Evolutionary conservation across 208 protist genomes (phyloP).

Genomic region (Trypanosoma boissoni): DNA sequence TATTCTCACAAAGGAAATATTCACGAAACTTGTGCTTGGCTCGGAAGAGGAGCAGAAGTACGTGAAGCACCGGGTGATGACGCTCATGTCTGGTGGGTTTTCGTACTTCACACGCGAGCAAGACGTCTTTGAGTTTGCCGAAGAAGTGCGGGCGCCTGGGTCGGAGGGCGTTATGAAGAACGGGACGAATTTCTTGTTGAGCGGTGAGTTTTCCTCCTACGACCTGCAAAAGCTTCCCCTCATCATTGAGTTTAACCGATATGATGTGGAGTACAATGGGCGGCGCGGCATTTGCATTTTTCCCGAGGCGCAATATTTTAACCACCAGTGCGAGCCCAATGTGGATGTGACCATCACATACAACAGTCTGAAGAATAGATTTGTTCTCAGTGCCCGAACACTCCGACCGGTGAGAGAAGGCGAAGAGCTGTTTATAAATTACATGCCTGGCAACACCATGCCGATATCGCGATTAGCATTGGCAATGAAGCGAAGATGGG

Average conservation of each 20-base stretch:
- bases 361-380: conserved; percentile 72
- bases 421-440: conserved; percentile 82
- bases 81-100: conserved; percentile 80
- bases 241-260: conserved; percentile 84
- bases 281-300: conserved; percentile 78
- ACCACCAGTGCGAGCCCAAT: conserved; percentile 85
- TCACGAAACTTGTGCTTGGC: conserved; percentile 61
- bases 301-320: conserved; percentile 79
- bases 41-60: conserved; percentile 58
- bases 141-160: conserved; percentile 64
- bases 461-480: conserved; percentile 67
- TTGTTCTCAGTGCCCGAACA: conserved; percentile 68
- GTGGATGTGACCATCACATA: conserved; percentile 70
- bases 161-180: conserved; percentile 55
- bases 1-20: conserved; percentile 68
- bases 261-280: conserved; percentile 80
- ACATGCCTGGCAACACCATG: conserved; percentile 82
- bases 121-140: conserved; percentile 83
- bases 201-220: conserved; percentile 77
- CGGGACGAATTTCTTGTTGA: conserved; percentile 60
- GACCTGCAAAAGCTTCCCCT: conserved; percentile 83
- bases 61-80: conserved; percentile 68
- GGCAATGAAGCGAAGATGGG: conserved; percentile 80
- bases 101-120: conserved; percentile 84
- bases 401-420: conserved; percentile 68